phyloP scores from a whole-genome alignment of 2,329 filamentous ascomycete genomes.

The Cladosporium sphaerospermum region DNA sequence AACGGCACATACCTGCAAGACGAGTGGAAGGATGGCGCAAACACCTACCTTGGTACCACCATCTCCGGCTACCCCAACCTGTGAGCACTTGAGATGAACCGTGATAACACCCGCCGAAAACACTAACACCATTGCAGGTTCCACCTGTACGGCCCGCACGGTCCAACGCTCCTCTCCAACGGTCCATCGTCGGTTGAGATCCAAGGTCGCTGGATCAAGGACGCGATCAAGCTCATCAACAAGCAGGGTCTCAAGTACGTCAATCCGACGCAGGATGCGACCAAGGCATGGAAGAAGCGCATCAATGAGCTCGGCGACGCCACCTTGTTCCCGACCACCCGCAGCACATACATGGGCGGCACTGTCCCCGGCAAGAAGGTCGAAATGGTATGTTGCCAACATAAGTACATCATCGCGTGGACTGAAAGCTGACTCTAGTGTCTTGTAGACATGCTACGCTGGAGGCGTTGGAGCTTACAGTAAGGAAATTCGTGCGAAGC shows the following conservation, averaged over 20 bases:
- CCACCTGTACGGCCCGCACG: conserved; percentile 37
- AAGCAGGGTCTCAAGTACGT: conserved; percentile 24
- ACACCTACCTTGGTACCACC: conserved; percentile 40
- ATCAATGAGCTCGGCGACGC: conserved; percentile 24
- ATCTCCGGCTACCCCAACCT: conserved; percentile 39
- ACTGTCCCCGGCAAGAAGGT: conserved; percentile 22
- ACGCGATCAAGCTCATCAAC: conserved; percentile 23
- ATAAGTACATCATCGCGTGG: conserved; percentile 16
- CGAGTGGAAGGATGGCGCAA: conserved; percentile 40
- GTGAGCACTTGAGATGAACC: conserved; percentile 21
- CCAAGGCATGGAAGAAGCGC: conserved; percentile 25
- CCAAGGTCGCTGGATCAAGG: conserved; percentile 36
- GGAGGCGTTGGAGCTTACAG: conserved; percentile 24
- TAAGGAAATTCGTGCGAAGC: conserved; percentile 23
- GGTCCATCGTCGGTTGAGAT: conserved; percentile 38
- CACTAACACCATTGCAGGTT: not conserved
- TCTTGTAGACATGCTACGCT: conserved; percentile 20
- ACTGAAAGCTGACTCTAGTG: conserved; percentile 24
- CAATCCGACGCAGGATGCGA: conserved; percentile 26
- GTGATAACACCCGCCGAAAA: not conserved
- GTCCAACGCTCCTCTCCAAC: conserved; percentile 39
- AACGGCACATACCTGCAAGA: conserved; percentile 26
- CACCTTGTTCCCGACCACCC: conserved; percentile 26
- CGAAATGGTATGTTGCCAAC: conserved; percentile 17
- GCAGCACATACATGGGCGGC: conserved; percentile 26